Conservation (phyloP, 306 rosid species). For the Begonia masoniana region DNA sequence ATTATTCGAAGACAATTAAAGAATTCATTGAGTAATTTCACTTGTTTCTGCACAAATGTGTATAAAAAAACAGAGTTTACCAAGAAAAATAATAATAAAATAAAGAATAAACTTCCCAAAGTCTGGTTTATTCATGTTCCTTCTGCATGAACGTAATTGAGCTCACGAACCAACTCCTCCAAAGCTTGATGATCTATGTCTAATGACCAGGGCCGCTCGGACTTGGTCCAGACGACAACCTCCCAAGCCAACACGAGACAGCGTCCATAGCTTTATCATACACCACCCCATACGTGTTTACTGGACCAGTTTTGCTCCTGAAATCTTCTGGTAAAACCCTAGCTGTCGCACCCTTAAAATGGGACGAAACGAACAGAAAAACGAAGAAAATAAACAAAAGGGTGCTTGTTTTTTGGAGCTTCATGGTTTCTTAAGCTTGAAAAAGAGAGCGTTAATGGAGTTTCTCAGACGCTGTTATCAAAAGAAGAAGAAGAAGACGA, state of each 20-base stretch:
- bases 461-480: background rate
- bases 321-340: constrained; percentile 22
- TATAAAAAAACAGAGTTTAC: too few species aligned
- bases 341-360: constrained; percentile 11
- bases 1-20: too few species aligned
- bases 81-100: too few species aligned
- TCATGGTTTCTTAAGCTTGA: constrained; percentile 15
- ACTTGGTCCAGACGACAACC: constrained; percentile 9
- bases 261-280: constrained; percentile 4
- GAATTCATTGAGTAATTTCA: too few species aligned
- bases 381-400: constrained; percentile 8
- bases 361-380: constrained; percentile 6
- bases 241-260: constrained; percentile 5
- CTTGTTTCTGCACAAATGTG: too few species aligned
- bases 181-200: too few species aligned
- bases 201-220: constrained; percentile 10
- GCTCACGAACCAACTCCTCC: too few species aligned
- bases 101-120: too few species aligned
- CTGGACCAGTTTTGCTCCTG: constrained; percentile 7
- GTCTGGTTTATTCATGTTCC: too few species aligned
- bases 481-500: background rate
- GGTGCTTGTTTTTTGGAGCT: constrained; percentile 9
- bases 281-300: background rate
- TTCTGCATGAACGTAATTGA: too few species aligned
- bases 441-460: constrained; percentile 2